Conservation (phyloP, 495 filamentous ascomycete genomes). For the Aspergillus kassunensis region DNA sequence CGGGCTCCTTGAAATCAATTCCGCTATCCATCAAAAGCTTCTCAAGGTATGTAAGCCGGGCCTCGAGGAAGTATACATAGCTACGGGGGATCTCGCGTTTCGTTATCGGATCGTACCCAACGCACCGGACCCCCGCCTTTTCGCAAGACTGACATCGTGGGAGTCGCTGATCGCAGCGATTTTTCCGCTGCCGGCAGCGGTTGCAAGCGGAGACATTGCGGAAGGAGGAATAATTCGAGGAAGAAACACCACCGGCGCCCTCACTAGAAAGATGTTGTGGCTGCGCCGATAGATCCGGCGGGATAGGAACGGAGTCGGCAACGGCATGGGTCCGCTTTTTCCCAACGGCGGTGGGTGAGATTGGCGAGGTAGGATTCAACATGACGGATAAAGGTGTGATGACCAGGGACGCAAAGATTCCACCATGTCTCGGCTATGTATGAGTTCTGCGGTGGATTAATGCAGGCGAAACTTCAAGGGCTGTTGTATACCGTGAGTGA, state of each 20-base stretch:
- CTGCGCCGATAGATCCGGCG: conserved; percentile 15
- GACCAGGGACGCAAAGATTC: conserved; percentile 26
- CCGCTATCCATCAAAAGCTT: conserved; percentile 64
- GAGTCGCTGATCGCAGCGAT: conserved; percentile 87
- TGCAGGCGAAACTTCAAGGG: conserved; percentile 5
- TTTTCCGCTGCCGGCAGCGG: conserved; percentile 86
- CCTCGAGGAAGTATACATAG: conserved; percentile 93
- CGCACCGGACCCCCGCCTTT: conserved; percentile 83
- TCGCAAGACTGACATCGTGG: conserved; percentile 87
- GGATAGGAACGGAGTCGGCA: conserved; percentile 19
- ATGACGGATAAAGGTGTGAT: conserved; percentile 27
- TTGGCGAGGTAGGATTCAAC: conserved; percentile 36
- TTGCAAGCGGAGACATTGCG: conserved; percentile 95
- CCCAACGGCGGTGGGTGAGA: conserved; percentile 34
- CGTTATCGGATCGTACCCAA: conserved; percentile 93
- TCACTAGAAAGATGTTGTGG: conserved; percentile 11
- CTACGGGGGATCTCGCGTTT: conserved; percentile 91
- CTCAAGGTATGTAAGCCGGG: conserved; percentile 78
- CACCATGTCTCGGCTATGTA: conserved; percentile 36
- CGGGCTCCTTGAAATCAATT: conserved; percentile 67
- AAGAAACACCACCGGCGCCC: conserved; percentile 20
- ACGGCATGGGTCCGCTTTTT: conserved; percentile 42
- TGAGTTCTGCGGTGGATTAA: conserved; percentile 16
- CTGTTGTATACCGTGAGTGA: conserved; percentile 14
- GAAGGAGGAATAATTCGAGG: conserved; percentile 57